Percentiles rank a stretch among this genome's conserved stretches.
Conservation (phyloP, 805 yeast species). For the Starmera dryadoides region DNA sequence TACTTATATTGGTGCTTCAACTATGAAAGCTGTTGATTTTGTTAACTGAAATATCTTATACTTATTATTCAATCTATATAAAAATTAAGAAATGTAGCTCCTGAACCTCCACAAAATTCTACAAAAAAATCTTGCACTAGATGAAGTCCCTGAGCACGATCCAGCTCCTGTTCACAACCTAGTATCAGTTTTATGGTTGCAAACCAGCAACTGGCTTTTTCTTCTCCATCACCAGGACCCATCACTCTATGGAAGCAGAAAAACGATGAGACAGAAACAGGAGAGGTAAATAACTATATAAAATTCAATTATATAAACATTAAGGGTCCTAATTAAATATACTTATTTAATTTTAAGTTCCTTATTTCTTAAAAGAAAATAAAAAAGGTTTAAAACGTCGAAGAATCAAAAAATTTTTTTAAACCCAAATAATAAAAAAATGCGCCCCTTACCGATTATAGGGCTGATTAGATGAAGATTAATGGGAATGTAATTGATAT, state of each 20-base stretch:
- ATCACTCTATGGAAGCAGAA: neutral
- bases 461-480: too few relatives aligned
- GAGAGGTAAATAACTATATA: too few relatives aligned
- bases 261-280: neutral
- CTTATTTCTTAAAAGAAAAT: too few relatives aligned
- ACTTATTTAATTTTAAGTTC: too few relatives aligned
- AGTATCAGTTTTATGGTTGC: neutral
- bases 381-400: too few relatives aligned
- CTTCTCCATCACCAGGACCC: constrained; percentile 1
- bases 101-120: neutral
- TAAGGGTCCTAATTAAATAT: too few relatives aligned
- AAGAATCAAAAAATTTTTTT: too few relatives aligned
- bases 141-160: neutral
- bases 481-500: too few relatives aligned
- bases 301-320: too few relatives aligned
- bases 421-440: too few relatives aligned
- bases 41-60: too few relatives aligned
- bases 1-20: constrained; percentile 57
- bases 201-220: constrained; percentile 6
- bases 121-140: neutral
- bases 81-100: neutral
- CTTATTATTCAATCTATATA: constrained; percentile 12
- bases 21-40: constrained; percentile 52
- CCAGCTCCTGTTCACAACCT: neutral
- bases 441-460: too few relatives aligned